Evolutionary conservation across 2,329 filamentous ascomycete species (phyloP).

Genomic region (Penicillium sp.): DNA sequence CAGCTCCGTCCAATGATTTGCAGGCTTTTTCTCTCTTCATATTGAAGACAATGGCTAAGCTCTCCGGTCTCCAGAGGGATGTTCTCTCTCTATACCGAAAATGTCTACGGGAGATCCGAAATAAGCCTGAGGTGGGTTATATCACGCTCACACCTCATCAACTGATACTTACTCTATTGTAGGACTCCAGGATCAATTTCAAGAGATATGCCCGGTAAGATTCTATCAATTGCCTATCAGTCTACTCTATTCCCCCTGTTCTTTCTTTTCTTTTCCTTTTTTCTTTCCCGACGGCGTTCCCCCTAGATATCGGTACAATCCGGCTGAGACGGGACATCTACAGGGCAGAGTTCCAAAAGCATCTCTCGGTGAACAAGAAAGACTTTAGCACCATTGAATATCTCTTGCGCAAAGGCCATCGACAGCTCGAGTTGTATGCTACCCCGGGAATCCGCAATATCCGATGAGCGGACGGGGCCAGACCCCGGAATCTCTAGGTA

Average conservation of each 20-base stretch:
- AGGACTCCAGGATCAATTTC: slow-evolving; percentile 45
- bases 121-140: slow-evolving; percentile 68
- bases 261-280: slow-evolving; percentile 5
- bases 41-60: slow-evolving; percentile 37
- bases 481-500: neutral
- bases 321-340: slow-evolving; percentile 12
- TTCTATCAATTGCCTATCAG: neutral
- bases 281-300: slow-evolving; percentile 2
- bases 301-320: slow-evolving; percentile 10
- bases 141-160: neutral
- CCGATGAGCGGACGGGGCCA: slow-evolving; percentile 20
- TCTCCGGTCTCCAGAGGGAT: slow-evolving; percentile 87
- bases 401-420: slow-evolving; percentile 72
- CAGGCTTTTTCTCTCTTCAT: slow-evolving; percentile 4
- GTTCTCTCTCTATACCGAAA: slow-evolving; percentile 81
- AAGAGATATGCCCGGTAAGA: slow-evolving; percentile 42
- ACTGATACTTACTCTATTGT: slow-evolving; percentile 3
- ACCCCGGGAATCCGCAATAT: slow-evolving; percentile 78
- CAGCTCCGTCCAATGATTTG: slow-evolving; percentile 10
- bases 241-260: neutral
- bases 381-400: slow-evolving; percentile 86
- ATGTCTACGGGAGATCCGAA: slow-evolving; percentile 75
- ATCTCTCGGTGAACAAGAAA: slow-evolving; percentile 68
- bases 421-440: slow-evolving; percentile 80
- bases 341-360: slow-evolving; percentile 74